Evolutionary conservation across 768 basidiomycete genomes (phyloP), one percentile per base, ranked within the genome.

Genomic region (Agaricus sinodeliciosus): DNA sequence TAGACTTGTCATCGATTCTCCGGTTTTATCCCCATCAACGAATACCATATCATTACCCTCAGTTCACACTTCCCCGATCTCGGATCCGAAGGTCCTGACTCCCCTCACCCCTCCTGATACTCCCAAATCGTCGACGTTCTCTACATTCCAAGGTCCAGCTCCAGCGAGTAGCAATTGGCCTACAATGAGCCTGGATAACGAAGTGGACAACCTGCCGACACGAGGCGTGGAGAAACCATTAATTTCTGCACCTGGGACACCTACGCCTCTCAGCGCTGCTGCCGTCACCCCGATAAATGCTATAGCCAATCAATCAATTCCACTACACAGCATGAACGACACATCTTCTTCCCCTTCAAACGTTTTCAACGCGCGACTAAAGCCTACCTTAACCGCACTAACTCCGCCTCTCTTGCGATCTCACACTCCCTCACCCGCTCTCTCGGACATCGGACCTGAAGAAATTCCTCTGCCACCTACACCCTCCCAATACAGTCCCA

Each of bases 101-200:
- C 69, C 69, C 40, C 67, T 68, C 48, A 70, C 69, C 9, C 69
- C 69, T 3, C 69, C 69, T 11, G 67, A 66, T 25, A 68, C 69
- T 11, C 67, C 65, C 12, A 62, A 62, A 51, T 43, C 48, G 8
- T 40, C 53, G 43, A 15, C 56, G 22, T 52, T 48, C 53, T 7
- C 50, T 49, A n/a, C 51, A 34, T 28, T 28, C 42, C 4, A 36
- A 43, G 2, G 49, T 47, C 15, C 18, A 11, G 4, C 51, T 19
- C 4, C 25, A 26, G 40, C 6, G 9, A 34, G 18, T 26, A 3
- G n/a, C 19, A 6, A 16, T n/a, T 39, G 16, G 13, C 27, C 22
- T 13, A 16, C 39, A 9, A 13, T 18, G 1, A 22, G 37, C 19
- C 39, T 19, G 45, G 39, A 54, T 35, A 25, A n/a, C 15, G 40